Percentiles rank a stretch among this genome's conserved stretches.
Conservation (phyloP, 139 green algal species). For the Volvox africanus region DNA sequence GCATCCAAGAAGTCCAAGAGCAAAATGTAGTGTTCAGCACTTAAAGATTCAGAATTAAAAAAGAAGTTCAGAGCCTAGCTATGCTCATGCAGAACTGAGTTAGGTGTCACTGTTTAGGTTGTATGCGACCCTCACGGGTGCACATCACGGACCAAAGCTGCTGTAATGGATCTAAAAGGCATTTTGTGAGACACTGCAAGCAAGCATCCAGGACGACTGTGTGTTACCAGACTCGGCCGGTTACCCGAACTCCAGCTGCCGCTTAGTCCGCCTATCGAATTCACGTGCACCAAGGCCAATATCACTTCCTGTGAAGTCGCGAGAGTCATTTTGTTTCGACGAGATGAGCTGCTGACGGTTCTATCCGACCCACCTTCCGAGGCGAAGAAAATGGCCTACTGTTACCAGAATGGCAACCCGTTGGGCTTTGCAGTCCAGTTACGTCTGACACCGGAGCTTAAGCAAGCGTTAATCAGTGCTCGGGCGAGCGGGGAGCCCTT, state of each 20-base stretch:
- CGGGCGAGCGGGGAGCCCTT: neutral
- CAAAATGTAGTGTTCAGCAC: too few species aligned
- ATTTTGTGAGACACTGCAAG: too few species aligned
- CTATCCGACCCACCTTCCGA: neutral
- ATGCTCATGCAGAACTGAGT: too few species aligned
- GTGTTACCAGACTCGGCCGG: too few species aligned
- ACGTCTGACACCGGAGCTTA: slow-evolving; percentile 32
- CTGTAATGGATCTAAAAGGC: too few species aligned
- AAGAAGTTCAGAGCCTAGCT: too few species aligned
- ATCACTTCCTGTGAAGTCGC: neutral
- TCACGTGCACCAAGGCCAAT: neutral
- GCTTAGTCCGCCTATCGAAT: neutral
- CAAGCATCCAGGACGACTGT: too few species aligned
- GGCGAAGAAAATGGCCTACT: slow-evolving; percentile 9
- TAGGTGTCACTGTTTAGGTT: too few species aligned
- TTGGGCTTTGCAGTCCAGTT: slow-evolving; percentile 37
- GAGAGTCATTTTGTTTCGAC: neutral
- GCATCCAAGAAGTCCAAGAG: too few species aligned
- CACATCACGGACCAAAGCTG: too few species aligned
- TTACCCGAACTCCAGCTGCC: neutral
- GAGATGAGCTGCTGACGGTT: neutral
- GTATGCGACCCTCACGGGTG: too few species aligned
- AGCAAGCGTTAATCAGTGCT: slow-evolving; percentile 16
- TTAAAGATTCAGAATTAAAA: too few species aligned
- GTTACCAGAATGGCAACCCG: neutral